Conservation (phyloP, 371 early-diverging fungal species). For the Racocetra persica region DNA sequence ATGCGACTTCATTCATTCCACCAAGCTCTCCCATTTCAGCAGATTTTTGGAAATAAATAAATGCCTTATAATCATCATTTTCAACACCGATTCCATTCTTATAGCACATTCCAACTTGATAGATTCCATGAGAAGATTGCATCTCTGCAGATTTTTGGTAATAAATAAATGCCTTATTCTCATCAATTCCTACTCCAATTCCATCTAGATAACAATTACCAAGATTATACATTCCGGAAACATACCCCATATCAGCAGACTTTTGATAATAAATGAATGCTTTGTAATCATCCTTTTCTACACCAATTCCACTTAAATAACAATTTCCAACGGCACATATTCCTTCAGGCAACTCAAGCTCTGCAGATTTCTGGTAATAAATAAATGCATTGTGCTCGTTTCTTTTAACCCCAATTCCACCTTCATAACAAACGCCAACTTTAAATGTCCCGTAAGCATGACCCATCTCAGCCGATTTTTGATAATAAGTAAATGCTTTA, state of each 20-base stretch:
- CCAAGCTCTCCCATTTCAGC: constrained; percentile 80
- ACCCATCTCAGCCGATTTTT: background rate
- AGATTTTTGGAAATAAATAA: constrained; percentile 73
- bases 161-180: background rate
- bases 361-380: constrained; percentile 68
- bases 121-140: constrained; percentile 54
- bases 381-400: constrained; percentile 14
- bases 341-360: constrained; percentile 47
- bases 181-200: background rate
- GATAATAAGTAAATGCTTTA: constrained; percentile 1
- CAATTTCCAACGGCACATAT: background rate
- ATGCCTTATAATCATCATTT: constrained; percentile 68
- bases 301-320: background rate
- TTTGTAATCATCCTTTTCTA: background rate
- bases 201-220: background rate
- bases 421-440: background rate
- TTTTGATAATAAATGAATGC: background rate
- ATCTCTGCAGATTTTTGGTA: constrained; percentile 8
- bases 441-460: background rate
- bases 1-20: constrained; percentile 81
- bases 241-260: background rate
- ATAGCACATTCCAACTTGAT: constrained; percentile 75
- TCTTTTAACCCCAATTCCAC: background rate
- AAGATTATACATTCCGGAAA: background rate
- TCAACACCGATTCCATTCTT: constrained; percentile 83